Base-by-base conservation (phyloP, 2,329 filamentous ascomycete genomes). In the Cordyceps farinosa region DNA sequence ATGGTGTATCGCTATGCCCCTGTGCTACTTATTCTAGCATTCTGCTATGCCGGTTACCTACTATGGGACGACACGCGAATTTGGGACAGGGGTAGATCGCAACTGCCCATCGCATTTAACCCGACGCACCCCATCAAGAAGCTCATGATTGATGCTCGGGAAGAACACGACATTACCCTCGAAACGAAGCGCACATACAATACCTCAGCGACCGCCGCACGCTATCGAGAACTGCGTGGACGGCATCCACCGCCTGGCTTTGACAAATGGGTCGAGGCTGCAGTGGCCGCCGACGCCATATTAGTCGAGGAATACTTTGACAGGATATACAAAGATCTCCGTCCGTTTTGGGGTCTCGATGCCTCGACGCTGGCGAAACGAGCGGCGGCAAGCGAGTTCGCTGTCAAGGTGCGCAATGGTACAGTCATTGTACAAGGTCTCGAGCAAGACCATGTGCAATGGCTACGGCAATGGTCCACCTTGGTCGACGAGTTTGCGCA, bases 241-340 rank as follows among this genome's bases (percentile, higher is more conserved):
- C 79, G 85, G 30, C 84, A 88, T 67, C 86, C 85, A 2, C 86
- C 86, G 3, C 86, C 86, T 0, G 84, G 83, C n/a, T 89, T 89
- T 69, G 80, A 85, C 65, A 74, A 79, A 53, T 88, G 86, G 86
- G 81, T 84, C 67, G 73, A 76, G 38, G 84, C 83, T 62, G 85
- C 86, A 7, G 68, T 74, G 27, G 76, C 81, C 32, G 76, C 77
- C 50, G 75, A 84, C 42, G 80, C 83, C n/a, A 73, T 87, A 62
- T 77, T 87, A 10, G 78, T 88, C 45, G 86, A 88, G 68, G 82
- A 86, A 61, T 88, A 85, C 68, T 88, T 87, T 73, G 83, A 87
- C 69, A 84, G 85, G 64, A 85, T 88, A 63, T 85, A 87, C 75
- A 81, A 86, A 66, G 86, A 89, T 69, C 69, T 88, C 60, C 76